Percentiles rank a stretch among this genome's conserved stretches.
phyloP scores from a whole-genome alignment of 768 basidiomycete species.

The Trametes villosa region DNA sequence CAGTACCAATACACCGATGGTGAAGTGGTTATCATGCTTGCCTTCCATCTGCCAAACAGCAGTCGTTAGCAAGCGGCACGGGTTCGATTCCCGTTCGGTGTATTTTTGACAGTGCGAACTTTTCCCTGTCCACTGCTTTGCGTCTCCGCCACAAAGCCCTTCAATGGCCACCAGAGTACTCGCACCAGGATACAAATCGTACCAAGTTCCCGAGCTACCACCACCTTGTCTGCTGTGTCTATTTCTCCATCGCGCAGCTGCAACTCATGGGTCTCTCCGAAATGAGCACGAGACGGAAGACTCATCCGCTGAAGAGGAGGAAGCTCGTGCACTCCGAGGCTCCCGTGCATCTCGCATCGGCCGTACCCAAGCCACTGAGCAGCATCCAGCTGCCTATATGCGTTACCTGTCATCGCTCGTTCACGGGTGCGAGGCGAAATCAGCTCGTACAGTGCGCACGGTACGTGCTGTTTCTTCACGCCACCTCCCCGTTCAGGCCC shows the following conservation, averaged over 20 bases:
- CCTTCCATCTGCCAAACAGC: slow-evolving; percentile 72
- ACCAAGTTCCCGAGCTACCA: neutral
- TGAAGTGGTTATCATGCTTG: slow-evolving; percentile 95
- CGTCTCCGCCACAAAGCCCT: too few relatives aligned
- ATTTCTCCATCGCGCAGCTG: neutral
- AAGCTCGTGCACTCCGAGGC: slow-evolving; percentile 4
- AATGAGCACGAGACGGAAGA: neutral
- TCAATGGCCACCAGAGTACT: too few relatives aligned
- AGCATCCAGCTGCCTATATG: slow-evolving; percentile 6
- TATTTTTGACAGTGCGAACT: too few relatives aligned
- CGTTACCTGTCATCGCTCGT: slow-evolving; percentile 22
- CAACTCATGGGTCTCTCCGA: slow-evolving; percentile 3
- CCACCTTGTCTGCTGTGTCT: neutral
- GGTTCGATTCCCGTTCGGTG: slow-evolving; percentile 42
- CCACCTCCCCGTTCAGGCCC: neutral
- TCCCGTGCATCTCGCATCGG: neutral
- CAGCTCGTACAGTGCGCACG: slow-evolving; percentile 21
- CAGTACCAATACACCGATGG: slow-evolving; percentile 54
- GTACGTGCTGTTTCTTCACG: slow-evolving; percentile 11
- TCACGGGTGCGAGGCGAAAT: slow-evolving; percentile 10
- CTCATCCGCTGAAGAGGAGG: slow-evolving; percentile 9
- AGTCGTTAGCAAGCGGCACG: slow-evolving; percentile 46
- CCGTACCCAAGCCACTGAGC: neutral
- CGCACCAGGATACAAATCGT: too few relatives aligned
- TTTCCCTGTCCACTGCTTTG: too few relatives aligned